A percentile compares a stretch with the other conserved stretches of the same genome.
Evolutionary conservation across 2,329 filamentous ascomycete species (phyloP).

Genomic region (Penicillium sp.): DNA sequence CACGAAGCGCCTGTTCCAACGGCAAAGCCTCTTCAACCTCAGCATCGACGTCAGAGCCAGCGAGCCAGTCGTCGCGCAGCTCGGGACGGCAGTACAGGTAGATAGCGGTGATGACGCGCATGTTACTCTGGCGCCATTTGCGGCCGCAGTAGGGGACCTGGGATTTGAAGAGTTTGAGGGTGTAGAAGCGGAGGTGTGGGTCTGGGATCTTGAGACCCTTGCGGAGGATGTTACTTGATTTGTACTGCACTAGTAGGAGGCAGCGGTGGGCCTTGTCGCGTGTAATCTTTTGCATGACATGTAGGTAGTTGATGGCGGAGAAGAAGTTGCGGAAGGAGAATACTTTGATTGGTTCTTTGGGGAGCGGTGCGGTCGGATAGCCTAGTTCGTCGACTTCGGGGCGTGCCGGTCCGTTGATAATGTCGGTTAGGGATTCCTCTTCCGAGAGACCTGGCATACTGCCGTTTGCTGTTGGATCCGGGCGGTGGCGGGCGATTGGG

Average conservation of each 20-base stretch:
- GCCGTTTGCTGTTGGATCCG: slow-evolving; percentile 27
- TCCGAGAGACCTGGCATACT: slow-evolving; percentile 24
- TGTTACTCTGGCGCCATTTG: slow-evolving; percentile 97
- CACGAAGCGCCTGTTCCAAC: slow-evolving; percentile 83
- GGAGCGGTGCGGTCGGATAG: slow-evolving; percentile 68
- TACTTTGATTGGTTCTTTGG: slow-evolving; percentile 70
- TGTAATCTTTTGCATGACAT: slow-evolving; percentile 96
- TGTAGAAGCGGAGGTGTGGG: slow-evolving; percentile 82
- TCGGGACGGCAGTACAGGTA: slow-evolving; percentile 93
- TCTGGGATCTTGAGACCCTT: slow-evolving; percentile 91
- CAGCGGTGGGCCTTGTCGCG: slow-evolving; percentile 94
- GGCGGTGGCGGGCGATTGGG: slow-evolving; percentile 65
- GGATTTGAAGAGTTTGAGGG: slow-evolving; percentile 96
- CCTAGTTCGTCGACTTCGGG: slow-evolving; percentile 81
- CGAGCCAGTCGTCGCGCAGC: slow-evolving; percentile 88
- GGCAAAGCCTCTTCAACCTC: slow-evolving; percentile 92
- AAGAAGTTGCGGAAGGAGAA: slow-evolving; percentile 96
- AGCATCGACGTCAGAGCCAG: slow-evolving; percentile 84
- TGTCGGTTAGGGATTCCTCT: slow-evolving; percentile 23
- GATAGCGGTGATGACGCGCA: slow-evolving; percentile 96
- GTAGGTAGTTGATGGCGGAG: slow-evolving; percentile 89
- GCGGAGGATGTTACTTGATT: slow-evolving; percentile 85
- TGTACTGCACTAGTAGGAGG: slow-evolving; percentile 90
- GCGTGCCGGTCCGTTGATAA: slow-evolving; percentile 31
- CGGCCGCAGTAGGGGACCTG: slow-evolving; percentile 97